These are phyloP conservation scores for Venustampulla echinocandica DNA, from an alignment of 495 filamentous ascomycete species.

Conservation along the genomic window DNA sequence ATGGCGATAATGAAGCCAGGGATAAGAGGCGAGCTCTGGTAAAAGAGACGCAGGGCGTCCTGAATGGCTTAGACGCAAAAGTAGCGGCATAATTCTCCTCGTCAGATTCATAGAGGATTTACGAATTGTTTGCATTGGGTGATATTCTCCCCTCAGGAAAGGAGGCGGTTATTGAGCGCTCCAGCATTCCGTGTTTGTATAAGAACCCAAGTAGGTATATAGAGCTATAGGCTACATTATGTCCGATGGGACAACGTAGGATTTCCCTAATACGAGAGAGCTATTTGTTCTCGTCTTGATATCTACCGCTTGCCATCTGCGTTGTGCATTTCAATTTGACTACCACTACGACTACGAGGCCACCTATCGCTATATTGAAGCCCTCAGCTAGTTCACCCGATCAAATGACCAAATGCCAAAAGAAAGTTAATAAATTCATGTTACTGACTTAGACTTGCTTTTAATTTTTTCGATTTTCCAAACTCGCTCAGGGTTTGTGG, in stretches of 20 bases:
- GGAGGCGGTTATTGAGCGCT: too few species aligned
- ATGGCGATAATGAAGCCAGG: constrained; percentile 55
- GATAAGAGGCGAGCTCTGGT: constrained; percentile 66
- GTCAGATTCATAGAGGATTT: not conserved
- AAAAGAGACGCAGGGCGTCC: constrained; percentile 56
- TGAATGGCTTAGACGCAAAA: constrained; percentile 53
- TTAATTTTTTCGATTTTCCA: constrained; percentile 8
- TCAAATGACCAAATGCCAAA: too few species aligned
- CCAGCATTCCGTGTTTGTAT: constrained; percentile 9
- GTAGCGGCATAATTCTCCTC: constrained; percentile 2
- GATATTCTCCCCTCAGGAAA: not conserved
- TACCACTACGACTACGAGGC: too few species aligned
- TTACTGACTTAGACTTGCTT: not conserved
- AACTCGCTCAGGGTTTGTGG: constrained; percentile 3
- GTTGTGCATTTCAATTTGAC: too few species aligned
- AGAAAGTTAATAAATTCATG: not conserved
- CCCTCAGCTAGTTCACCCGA: too few species aligned
- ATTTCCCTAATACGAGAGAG: too few species aligned
- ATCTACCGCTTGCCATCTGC: too few species aligned
- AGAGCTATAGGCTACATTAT: too few species aligned
- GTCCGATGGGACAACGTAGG: too few species aligned
- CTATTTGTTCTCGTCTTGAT: too few species aligned
- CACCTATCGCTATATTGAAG: too few species aligned
- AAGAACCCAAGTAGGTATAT: too few species aligned
- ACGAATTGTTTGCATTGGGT: constrained; percentile 15